These are phyloP conservation scores for Boletus eberwhitei DNA, from an alignment of 768 basidiomycete genomes.

Conservation along the genomic window DNA sequence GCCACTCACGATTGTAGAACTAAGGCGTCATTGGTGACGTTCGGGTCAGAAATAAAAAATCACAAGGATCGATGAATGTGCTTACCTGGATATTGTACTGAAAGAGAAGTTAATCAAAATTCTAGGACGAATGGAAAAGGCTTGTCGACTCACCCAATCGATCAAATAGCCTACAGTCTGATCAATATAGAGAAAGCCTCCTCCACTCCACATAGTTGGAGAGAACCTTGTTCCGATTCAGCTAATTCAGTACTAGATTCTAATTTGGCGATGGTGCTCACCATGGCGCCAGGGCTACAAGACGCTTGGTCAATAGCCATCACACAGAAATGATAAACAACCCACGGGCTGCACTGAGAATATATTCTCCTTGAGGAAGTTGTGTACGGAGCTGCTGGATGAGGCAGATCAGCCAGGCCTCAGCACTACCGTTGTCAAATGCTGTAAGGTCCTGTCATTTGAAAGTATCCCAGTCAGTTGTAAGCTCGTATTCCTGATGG, in stretches of 20 bases:
- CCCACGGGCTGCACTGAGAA: too few relatives aligned
- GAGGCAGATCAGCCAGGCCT: conserved; percentile 33
- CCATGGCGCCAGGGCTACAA: conserved; percentile 20
- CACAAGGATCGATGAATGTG: background rate
- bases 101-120: background rate
- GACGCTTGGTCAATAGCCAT: background rate
- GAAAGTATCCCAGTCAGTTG: background rate
- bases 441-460: conserved; percentile 30
- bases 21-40: background rate
- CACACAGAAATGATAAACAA: background rate
- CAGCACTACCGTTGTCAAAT: conserved; percentile 30
- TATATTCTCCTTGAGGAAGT: too few relatives aligned
- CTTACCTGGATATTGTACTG: conserved; percentile 39
- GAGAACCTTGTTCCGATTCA: conserved; percentile 14
- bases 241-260: background rate
- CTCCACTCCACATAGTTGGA: conserved; percentile 16
- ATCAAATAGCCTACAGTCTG: conserved; percentile 40
- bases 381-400: too few relatives aligned
- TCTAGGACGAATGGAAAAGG: too few relatives aligned
- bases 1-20: conserved; percentile 29
- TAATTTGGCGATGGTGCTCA: background rate
- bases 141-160: conserved; percentile 37
- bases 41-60: background rate
- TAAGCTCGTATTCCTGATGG: background rate
- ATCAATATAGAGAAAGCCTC: conserved; percentile 37